phyloP scores from a whole-genome alignment of 805 yeast genomes.

The Starmerella floricola region DNA sequence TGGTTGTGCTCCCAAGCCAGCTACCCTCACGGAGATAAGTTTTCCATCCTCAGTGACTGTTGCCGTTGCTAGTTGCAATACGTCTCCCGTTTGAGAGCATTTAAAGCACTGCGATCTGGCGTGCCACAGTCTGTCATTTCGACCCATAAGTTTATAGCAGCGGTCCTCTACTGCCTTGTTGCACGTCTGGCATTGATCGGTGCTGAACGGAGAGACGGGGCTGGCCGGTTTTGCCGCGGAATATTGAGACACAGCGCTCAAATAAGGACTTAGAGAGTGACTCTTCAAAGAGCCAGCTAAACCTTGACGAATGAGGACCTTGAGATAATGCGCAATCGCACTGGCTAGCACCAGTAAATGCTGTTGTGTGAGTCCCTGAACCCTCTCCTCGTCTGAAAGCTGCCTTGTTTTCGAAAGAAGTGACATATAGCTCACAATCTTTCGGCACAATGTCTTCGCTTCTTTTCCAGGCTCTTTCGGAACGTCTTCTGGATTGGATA shows the following conservation, averaged over 20 bases:
- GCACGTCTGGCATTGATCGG: conserved; percentile 68
- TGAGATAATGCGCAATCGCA: conserved; percentile 84
- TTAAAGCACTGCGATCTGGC: conserved; percentile 42
- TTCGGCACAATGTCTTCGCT: conserved; percentile 80
- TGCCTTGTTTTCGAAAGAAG: conserved; percentile 50
- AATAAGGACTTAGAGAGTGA: conserved; percentile 52
- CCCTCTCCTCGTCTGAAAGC: conserved; percentile 13
- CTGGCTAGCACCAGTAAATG: conserved; percentile 67
- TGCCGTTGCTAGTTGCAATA: conserved; percentile 7
- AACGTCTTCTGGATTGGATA: neutral
- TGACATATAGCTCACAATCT: conserved; percentile 79
- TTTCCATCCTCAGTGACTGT: conserved; percentile 4
- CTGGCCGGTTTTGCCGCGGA: conserved; percentile 36
- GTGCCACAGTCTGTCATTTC: conserved; percentile 67
- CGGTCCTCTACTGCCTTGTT: conserved; percentile 67
- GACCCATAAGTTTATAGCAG: conserved; percentile 41
- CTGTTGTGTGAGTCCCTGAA: conserved; percentile 23
- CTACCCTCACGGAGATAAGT: neutral
- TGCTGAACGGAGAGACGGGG: conserved; percentile 34
- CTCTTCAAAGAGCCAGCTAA: conserved; percentile 61
- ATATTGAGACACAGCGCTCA: conserved; percentile 32
- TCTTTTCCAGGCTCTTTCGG: conserved; percentile 34
- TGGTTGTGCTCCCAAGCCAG: too few relatives aligned
- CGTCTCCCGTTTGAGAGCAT: conserved; percentile 36
- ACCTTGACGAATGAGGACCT: conserved; percentile 70